Evolutionary conservation across 2,329 filamentous ascomycete species (phyloP).

Genomic region (Alternaria triticimaculans): DNA sequence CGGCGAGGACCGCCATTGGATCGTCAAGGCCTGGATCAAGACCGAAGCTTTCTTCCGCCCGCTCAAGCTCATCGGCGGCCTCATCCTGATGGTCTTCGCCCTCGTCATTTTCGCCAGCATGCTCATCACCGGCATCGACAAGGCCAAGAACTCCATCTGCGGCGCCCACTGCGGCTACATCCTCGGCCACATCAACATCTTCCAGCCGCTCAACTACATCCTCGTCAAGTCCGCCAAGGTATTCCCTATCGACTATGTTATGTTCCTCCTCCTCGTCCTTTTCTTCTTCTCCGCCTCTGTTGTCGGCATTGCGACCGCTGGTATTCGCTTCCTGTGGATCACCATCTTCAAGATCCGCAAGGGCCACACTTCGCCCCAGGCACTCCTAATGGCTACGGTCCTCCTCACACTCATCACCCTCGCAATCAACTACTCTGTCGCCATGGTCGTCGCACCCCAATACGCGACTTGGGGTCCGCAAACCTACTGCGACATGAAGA

Average conservation of each 20-base stretch:
- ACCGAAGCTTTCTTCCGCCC: constrained; percentile 83
- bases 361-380: constrained; percentile 88
- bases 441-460: constrained; percentile 93
- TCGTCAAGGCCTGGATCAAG: constrained; percentile 80
- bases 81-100: constrained; percentile 76
- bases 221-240: constrained; percentile 80
- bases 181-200: constrained; percentile 84
- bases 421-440: constrained; percentile 89
- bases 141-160: constrained; percentile 93
- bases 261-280: constrained; percentile 84
- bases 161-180: constrained; percentile 91
- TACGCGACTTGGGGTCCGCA: constrained; percentile 95
- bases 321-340: constrained; percentile 96
- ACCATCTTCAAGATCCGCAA: constrained; percentile 89
- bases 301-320: constrained; percentile 82
- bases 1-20: constrained; percentile 75
- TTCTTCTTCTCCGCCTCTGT: constrained; percentile 90
- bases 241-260: constrained; percentile 90
- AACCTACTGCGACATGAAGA: constrained; percentile 83
- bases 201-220: constrained; percentile 93
- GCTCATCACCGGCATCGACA: constrained; percentile 95
- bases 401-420: constrained; percentile 88
- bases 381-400: constrained; percentile 86
- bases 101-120: constrained; percentile 86
- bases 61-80: constrained; percentile 83